Base-by-base conservation (phyloP, 1,284 basidiomycete genomes). In the Papiliotrema terrestris region DNA sequence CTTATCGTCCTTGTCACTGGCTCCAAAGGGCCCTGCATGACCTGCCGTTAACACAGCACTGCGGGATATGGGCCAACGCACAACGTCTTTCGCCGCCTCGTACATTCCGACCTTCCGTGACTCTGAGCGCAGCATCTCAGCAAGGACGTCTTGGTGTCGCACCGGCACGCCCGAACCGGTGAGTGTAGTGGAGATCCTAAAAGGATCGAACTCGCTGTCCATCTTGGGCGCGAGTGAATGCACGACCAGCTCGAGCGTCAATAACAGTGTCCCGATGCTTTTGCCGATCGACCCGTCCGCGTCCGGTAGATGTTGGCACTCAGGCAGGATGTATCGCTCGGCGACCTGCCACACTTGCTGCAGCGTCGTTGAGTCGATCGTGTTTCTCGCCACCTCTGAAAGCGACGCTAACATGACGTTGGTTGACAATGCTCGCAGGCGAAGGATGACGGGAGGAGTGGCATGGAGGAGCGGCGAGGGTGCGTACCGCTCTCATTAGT, bases 391-490 rank as follows among this genome's bases (percentile, higher is more conserved):
- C 14, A 69, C 49, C 0, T 45, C 36, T 0, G 63, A 43, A 11
- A 65, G 57, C 1, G 70, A 68, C 2, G 56, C 29, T 37, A 72
- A 55, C 41, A 68, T 60, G 14, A 57, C 38, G 0, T 54, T 45
- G 1, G 56, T 55, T 0, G 72, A 51, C 14, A 54, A 58, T 1
- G 54, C 49, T 13, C 73, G 68, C 8, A 75, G 38, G 3, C 54
- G 49, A 2, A 67, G 62, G 19, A 69, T 56, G 14, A 57, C 11
- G 0, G 61, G 60, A 0, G 71, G 66, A 15, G 67, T 62, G 3
- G 64, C 68, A 39, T 69, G 68, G 1, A 71, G 56, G 0, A 72
- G 41, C 0, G 69, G 70, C 2, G 68, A 56, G 3, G 70, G 71
- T 1, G 45, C 20, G 51, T 65, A 72, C 2, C 60, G 62, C 71